Conservation (phyloP, 2,329 filamentous ascomycete species). For the Scytalidium sp. region DNA sequence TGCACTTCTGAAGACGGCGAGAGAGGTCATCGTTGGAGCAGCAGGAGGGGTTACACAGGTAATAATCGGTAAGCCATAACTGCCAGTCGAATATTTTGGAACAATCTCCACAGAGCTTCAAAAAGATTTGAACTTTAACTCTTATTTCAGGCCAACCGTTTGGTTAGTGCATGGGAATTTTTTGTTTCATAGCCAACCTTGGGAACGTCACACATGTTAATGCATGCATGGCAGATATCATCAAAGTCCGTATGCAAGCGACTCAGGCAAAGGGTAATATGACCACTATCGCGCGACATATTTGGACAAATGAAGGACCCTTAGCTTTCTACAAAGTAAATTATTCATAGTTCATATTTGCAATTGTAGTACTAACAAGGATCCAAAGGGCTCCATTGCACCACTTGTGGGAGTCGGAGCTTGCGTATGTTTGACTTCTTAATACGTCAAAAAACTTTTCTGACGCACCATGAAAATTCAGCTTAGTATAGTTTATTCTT, state of each 20-base stretch:
- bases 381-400: constrained; percentile 70
- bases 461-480: neutral
- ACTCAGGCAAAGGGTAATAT: constrained; percentile 78
- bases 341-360: neutral
- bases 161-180: neutral
- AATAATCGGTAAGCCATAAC: constrained; percentile 69
- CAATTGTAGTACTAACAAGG: neutral
- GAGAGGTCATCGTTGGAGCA: constrained; percentile 89
- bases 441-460: neutral
- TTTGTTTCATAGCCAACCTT: too few relatives aligned
- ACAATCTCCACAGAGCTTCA: constrained; percentile 1
- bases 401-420: constrained; percentile 94
- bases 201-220: too few relatives aligned
- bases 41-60: constrained; percentile 93
- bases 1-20: constrained; percentile 38
- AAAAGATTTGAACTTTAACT: neutral
- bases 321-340: constrained; percentile 90
- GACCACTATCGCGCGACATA: constrained; percentile 74
- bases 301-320: constrained; percentile 84
- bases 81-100: neutral
- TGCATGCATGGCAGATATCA: constrained; percentile 72
- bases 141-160: neutral
- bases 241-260: constrained; percentile 96
- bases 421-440: constrained; percentile 75
- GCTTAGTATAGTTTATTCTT: neutral